Percentiles rank a stretch among this genome's conserved stretches.
phyloP scores from a whole-genome alignment of 2,329 filamentous ascomycete genomes.

The Fusarium anguioides region DNA sequence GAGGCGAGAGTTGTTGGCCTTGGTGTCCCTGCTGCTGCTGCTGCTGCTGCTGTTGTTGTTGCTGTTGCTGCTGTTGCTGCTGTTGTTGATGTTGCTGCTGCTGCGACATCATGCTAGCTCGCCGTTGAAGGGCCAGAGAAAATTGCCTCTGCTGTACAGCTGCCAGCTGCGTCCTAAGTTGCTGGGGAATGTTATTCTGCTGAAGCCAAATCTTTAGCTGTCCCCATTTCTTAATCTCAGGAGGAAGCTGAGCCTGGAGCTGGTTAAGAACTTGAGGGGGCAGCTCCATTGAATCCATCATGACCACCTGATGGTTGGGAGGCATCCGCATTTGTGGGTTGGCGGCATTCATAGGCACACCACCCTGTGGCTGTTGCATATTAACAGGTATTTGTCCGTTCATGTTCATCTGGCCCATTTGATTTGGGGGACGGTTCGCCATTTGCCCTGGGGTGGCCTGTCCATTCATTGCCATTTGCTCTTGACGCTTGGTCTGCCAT shows the following conservation, averaged over 20 bases:
- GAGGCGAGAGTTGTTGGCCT: no score
- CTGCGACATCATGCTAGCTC: conserved; percentile 46
- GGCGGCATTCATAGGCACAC: conserved; percentile 39
- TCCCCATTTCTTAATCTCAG: conserved; percentile 61
- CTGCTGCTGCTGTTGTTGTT: conserved; percentile 23
- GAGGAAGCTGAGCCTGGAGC: conserved; percentile 49
- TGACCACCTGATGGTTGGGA: conserved; percentile 49
- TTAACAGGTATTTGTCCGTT: conserved; percentile 45
- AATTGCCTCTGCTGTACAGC: conserved; percentile 56
- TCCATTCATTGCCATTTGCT: conserved; percentile 49
- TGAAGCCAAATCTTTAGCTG: conserved; percentile 58
- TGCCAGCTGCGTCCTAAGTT: conserved; percentile 49
- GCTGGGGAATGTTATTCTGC: conserved; percentile 51
- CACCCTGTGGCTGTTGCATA: conserved; percentile 49
- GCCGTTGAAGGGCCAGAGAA: conserved; percentile 47
- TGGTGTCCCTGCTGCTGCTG: no score
- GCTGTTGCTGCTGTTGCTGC: conserved; percentile 36
- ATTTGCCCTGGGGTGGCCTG: conserved; percentile 49
- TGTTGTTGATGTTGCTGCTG: conserved; percentile 30
- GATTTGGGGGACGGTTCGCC: conserved; percentile 46
- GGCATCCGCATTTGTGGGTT: conserved; percentile 47
- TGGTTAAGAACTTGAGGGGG: conserved; percentile 51
- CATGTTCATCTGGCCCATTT: conserved; percentile 51
- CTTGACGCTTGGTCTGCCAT: conserved; percentile 57
- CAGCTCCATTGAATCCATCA: conserved; percentile 63